phyloP scores from a whole-genome alignment of 179 eudicot species.

The Beta corolliflora region DNA sequence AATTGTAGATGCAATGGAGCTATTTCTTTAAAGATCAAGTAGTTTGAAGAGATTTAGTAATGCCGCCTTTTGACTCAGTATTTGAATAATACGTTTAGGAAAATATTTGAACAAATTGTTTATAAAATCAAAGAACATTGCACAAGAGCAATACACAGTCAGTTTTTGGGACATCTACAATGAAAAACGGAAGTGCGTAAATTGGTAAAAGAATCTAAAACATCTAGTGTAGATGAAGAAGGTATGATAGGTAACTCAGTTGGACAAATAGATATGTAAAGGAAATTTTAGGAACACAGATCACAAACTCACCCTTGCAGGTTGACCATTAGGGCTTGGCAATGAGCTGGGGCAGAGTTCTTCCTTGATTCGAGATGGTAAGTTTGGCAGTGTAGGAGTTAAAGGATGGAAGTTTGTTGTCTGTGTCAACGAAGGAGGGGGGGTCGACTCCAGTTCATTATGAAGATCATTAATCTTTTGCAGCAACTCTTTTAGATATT shows the following conservation, averaged over 20 bases:
- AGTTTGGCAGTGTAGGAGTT: slow-evolving; percentile 72
- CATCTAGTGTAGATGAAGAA: neutral
- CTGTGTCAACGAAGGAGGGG: slow-evolving; percentile 55
- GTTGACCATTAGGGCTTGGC: slow-evolving; percentile 82
- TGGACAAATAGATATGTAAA: neutral
- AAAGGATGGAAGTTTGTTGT: slow-evolving; percentile 67
- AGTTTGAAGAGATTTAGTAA: too few species aligned
- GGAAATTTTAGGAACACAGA: neutral
- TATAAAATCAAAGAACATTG: too few species aligned
- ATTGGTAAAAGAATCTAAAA: neutral
- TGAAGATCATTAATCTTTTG: slow-evolving; percentile 86
- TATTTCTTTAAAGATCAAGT: neutral
- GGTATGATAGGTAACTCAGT: neutral
- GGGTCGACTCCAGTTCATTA: slow-evolving; percentile 77
- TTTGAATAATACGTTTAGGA: too few species aligned
- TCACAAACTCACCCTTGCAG: slow-evolving; percentile 60
- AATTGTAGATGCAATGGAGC: neutral
- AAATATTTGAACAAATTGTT: too few species aligned
- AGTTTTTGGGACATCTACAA: neutral
- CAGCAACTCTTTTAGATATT: slow-evolving; percentile 80
- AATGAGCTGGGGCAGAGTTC: slow-evolving; percentile 76
- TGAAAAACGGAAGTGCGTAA: neutral
- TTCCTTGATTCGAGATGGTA: slow-evolving; percentile 77
- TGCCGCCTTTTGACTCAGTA: too few species aligned
- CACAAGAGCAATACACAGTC: too few species aligned